Percentiles rank a stretch among this genome's conserved stretches.
Evolutionary conservation across 345 rosid genomes (phyloP).

Genomic region (Firmiana major): DNA sequence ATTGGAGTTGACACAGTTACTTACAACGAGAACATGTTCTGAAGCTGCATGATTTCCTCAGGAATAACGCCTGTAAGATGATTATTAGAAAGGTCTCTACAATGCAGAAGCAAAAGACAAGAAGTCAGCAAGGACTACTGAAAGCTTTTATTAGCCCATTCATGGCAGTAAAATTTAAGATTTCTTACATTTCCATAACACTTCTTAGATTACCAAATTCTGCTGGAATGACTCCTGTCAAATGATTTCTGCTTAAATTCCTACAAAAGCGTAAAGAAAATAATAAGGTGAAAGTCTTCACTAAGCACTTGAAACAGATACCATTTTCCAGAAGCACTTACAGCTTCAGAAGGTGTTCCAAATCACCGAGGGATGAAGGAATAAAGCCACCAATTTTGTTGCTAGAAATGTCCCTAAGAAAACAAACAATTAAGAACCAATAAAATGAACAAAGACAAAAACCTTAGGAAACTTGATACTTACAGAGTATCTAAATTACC

Average conservation of each 20-base stretch:
- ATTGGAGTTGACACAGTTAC: slow-evolving; percentile 17
- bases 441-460: slow-evolving; percentile 6
- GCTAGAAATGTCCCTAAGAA: slow-evolving; percentile 73
- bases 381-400: slow-evolving; percentile 78
- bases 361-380: slow-evolving; percentile 89
- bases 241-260: slow-evolving; percentile 76
- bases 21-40: slow-evolving; percentile 64
- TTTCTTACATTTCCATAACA: slow-evolving; percentile 79
- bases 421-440: neutral
- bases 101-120: slow-evolving; percentile 15
- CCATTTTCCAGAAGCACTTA: slow-evolving; percentile 32
- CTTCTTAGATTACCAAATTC: slow-evolving; percentile 91
- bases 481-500: slow-evolving; percentile 92
- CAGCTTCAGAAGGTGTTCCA: slow-evolving; percentile 95
- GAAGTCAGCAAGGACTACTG: slow-evolving; percentile 17
- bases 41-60: slow-evolving; percentile 74
- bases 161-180: neutral
- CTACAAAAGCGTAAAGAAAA: slow-evolving; percentile 30
- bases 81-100: slow-evolving; percentile 88
- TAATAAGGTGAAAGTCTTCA: slow-evolving; percentile 4
- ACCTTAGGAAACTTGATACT: slow-evolving; percentile 27
- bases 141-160: neutral
- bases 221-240: slow-evolving; percentile 68
- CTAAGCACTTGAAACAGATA: slow-evolving; percentile 10
- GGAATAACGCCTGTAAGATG: slow-evolving; percentile 78